A percentile compares a stretch with the other conserved stretches of the same genome.
Evolutionary conservation across 441 rosid species (phyloP).

Genomic region (Arabidopsis lyrata): DNA sequence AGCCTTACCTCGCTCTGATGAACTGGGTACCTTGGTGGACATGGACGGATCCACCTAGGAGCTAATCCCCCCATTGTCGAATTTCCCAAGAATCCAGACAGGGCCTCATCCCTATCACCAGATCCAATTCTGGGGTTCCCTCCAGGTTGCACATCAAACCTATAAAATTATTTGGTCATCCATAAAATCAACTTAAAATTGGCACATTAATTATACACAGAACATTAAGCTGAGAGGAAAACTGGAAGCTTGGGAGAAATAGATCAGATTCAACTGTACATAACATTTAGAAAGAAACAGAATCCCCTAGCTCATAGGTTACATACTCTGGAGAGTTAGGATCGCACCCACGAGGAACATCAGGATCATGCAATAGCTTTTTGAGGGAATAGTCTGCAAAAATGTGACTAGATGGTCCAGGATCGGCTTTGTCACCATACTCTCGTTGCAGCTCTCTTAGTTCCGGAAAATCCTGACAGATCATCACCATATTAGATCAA

Average conservation of each 20-base stretch:
- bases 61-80: slow-evolving; percentile 62
- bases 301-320: slow-evolving; percentile 34
- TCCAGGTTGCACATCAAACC: slow-evolving; percentile 90
- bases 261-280: slow-evolving; percentile 27
- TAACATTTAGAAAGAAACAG: slow-evolving; percentile 19
- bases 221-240: slow-evolving; percentile 32
- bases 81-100: slow-evolving; percentile 62
- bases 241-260: slow-evolving; percentile 24
- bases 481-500: slow-evolving; percentile 35
- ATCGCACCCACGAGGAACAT: slow-evolving; percentile 77
- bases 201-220: slow-evolving; percentile 29
- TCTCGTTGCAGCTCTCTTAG: slow-evolving; percentile 77
- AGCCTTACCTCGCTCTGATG: slow-evolving; percentile 78
- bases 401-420: slow-evolving; percentile 55
- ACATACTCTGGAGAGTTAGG: slow-evolving; percentile 83
- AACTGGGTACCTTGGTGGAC: slow-evolving; percentile 81
- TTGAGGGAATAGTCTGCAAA: slow-evolving; percentile 55
- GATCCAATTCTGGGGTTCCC: slow-evolving; percentile 77
- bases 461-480: slow-evolving; percentile 70
- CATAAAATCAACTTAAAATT: slow-evolving; percentile 25
- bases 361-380: slow-evolving; percentile 81
- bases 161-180: slow-evolving; percentile 45
- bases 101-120: slow-evolving; percentile 86
- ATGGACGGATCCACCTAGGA: slow-evolving; percentile 85
- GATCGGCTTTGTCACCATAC: slow-evolving; percentile 58